phyloP scores from a whole-genome alignment of 495 filamentous ascomycete genomes.

The Staphylotrichum longicolle region DNA sequence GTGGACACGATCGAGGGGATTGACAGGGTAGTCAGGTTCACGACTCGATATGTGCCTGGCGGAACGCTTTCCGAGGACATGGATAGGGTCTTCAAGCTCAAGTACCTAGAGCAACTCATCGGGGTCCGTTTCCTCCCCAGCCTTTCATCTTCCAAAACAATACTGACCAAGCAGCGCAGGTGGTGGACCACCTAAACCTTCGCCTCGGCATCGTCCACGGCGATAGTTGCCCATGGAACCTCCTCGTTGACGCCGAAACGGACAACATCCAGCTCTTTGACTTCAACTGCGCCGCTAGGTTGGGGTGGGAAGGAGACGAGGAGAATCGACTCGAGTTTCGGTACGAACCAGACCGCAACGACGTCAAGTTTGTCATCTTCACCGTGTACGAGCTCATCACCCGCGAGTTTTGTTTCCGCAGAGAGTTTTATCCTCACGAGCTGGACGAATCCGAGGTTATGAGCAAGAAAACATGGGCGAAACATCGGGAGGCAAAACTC shows the following conservation, averaged over 20 bases:
- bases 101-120: conserved; percentile 40
- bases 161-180: not conserved
- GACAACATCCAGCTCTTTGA: conserved; percentile 1
- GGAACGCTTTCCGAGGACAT: conserved; percentile 32
- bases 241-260: conserved; percentile 6
- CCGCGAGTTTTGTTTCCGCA: not conserved
- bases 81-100: conserved; percentile 32
- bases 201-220: conserved; percentile 7
- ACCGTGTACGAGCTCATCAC: conserved; percentile 6
- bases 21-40: conserved; percentile 40
- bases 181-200: conserved; percentile 15
- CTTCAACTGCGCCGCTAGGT: not conserved
- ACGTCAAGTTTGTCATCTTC: conserved; percentile 4
- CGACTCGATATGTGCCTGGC: conserved; percentile 36
- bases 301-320: conserved; percentile 4
- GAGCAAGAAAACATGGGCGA: not conserved
- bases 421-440: not conserved
- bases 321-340: not conserved
- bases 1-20: conserved; percentile 30
- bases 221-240: conserved; percentile 11
- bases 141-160: not conserved
- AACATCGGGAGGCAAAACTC: not conserved
- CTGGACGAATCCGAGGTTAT: not conserved
- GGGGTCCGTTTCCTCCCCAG: not conserved
- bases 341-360: conserved; percentile 6